phyloP scores from a whole-genome alignment of 495 filamentous ascomycete species.

The Evansstolkia leycettana region DNA sequence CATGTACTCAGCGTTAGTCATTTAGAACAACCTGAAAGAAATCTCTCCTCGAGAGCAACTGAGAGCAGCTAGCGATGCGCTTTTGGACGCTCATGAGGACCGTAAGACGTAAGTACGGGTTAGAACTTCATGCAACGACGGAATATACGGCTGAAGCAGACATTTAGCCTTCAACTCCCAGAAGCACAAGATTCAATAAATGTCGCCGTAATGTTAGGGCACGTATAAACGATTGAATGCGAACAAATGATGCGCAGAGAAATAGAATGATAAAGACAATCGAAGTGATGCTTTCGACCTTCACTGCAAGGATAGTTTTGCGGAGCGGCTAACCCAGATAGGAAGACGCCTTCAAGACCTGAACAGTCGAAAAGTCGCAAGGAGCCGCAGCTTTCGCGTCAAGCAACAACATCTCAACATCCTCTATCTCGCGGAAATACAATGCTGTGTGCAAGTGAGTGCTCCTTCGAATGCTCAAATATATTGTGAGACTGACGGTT shows the following conservation, averaged over 20 bases:
- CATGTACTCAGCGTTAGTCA: background rate
- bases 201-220: too few species aligned
- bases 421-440: conserved; percentile 18
- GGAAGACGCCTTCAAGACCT: background rate
- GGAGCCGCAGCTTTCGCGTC: conserved; percentile 25
- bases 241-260: too few species aligned
- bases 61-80: background rate
- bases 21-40: too few species aligned
- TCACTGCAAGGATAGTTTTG: too few species aligned
- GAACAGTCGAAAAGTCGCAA: conserved; percentile 6
- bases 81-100: background rate
- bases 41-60: too few species aligned
- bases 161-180: too few species aligned
- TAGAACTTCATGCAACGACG: too few species aligned
- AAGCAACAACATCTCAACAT: conserved; percentile 10
- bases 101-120: too few species aligned
- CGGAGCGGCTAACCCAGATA: conserved; percentile 17
- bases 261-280: too few species aligned
- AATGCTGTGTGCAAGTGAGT: conserved; percentile 70
- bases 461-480: background rate
- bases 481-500: conserved; percentile 10
- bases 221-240: too few species aligned
- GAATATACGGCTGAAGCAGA: too few species aligned
- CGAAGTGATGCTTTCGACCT: background rate
- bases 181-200: too few species aligned